phyloP scores from a whole-genome alignment of 768 basidiomycete species.

The Boletus coccyginus region DNA sequence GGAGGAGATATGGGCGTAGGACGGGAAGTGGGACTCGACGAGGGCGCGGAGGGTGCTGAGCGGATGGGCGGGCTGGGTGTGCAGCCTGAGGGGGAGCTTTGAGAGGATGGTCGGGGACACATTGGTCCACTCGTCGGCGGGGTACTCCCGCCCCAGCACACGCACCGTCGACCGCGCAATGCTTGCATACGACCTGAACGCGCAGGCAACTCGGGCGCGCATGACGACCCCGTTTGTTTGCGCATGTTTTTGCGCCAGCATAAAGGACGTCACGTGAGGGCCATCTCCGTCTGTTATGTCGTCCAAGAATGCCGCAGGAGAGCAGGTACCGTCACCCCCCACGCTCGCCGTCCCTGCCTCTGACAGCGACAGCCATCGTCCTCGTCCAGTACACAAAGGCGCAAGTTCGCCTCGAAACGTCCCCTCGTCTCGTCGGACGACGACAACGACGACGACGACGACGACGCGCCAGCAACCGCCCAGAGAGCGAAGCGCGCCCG shows the following conservation, averaged over 20 bases:
- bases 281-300: background rate
- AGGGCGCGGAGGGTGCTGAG: conserved; percentile 79
- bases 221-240: too few species aligned
- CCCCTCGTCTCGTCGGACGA: conserved; percentile 36
- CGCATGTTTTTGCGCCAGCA: too few species aligned
- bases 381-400: background rate
- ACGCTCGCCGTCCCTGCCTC: background rate
- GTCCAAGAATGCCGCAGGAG: conserved; percentile 7
- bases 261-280: conserved; percentile 5
- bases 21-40: conserved; percentile 81
- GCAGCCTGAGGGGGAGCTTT: conserved; percentile 74
- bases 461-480: conserved; percentile 18
- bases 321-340: conserved; percentile 21
- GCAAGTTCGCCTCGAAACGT: conserved; percentile 24
- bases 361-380: conserved; percentile 20
- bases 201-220: too few species aligned
- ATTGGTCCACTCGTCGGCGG: conserved; percentile 80
- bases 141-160: conserved; percentile 66
- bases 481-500: conserved; percentile 25
- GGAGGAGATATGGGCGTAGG: conserved; percentile 70
- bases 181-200: conserved; percentile 6
- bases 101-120: conserved; percentile 80
- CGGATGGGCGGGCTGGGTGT: conserved; percentile 77
- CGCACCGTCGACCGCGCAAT: conserved; percentile 30
- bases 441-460: conserved; percentile 19